A percentile compares a stretch with the other conserved stretches of the same genome.
Evolutionary conservation across 2,329 filamentous ascomycete genomes (phyloP).

Genomic region (Ceratocystis lukuohia): DNA sequence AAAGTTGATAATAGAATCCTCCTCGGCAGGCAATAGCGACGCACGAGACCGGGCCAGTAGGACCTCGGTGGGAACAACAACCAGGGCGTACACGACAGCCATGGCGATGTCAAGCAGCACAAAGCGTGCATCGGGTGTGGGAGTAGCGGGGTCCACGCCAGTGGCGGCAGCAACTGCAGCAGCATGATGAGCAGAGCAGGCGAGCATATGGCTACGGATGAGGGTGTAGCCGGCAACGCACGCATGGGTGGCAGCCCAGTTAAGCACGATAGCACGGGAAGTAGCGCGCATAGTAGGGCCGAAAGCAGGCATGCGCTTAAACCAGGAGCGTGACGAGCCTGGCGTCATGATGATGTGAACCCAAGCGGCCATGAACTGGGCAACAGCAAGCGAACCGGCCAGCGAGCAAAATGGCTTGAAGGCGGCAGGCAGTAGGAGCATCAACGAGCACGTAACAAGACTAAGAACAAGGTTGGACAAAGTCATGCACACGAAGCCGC

Average conservation of each 20-base stretch:
- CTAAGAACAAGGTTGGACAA: conserved; percentile 32
- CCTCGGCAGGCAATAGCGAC: conserved; percentile 66
- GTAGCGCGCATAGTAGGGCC: conserved; percentile 53
- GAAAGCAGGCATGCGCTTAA: conserved; percentile 54
- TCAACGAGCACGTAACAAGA: conserved; percentile 27
- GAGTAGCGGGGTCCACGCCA: conserved; percentile 20
- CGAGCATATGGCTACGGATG: conserved; percentile 27
- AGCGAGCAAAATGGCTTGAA: conserved; percentile 34
- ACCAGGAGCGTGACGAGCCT: conserved; percentile 50
- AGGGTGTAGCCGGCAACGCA: conserved; percentile 34
- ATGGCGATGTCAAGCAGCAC: conserved; percentile 31
- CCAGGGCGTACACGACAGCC: conserved; percentile 30
- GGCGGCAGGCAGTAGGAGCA: conserved; percentile 21
- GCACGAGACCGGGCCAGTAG: conserved; percentile 74
- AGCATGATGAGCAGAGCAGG: conserved; percentile 29
- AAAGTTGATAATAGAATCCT: conserved; percentile 78
- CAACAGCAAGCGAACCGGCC: conserved; percentile 41
- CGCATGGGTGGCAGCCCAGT: conserved; percentile 45
- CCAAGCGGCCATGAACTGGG: conserved; percentile 59
- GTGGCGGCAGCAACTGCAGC: conserved; percentile 27
- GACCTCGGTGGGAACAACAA: conserved; percentile 63
- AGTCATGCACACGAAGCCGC: conserved; percentile 46
- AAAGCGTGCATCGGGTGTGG: conserved; percentile 4
- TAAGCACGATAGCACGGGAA: conserved; percentile 49
- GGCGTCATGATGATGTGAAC: conserved; percentile 73